phyloP scores from a whole-genome alignment of 2,329 filamentous ascomycete species.

The Paecilomyces formosus region DNA sequence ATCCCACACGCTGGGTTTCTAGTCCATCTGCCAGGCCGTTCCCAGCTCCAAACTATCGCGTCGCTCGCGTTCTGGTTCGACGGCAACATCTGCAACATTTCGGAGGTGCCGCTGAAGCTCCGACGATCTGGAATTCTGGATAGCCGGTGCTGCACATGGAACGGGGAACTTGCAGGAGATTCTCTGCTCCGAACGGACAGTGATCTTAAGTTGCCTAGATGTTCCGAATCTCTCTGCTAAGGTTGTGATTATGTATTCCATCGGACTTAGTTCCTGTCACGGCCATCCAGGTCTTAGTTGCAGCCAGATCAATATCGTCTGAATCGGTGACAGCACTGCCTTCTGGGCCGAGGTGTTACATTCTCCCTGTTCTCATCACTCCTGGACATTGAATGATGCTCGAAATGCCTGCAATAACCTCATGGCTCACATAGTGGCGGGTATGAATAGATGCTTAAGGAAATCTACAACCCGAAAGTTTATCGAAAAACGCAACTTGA shows the following conservation, averaged over 20 bases:
- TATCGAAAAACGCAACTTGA: not conserved
- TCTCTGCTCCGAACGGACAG: not conserved
- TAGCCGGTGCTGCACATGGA: not conserved
- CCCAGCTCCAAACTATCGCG: not conserved
- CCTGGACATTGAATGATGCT: no score
- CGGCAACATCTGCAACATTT: not conserved
- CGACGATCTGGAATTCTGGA: not conserved
- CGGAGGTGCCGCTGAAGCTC: not conserved
- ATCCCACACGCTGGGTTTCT: not conserved
- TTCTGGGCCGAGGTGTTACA: not conserved
- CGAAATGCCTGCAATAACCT: not conserved
- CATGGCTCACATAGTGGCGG: not conserved
- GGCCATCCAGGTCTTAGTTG: not conserved
- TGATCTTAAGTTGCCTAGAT: not conserved
- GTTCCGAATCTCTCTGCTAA: no score
- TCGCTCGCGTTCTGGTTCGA: not conserved
- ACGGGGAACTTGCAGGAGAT: not conserved
- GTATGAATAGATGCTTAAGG: not conserved
- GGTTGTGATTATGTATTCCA: not conserved
- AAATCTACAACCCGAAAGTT: not conserved
- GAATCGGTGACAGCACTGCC: not conserved
- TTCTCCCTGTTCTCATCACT: no score
- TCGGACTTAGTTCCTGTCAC: not conserved
- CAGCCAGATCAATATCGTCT: not conserved
- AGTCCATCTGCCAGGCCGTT: not conserved